Base-by-base conservation (phyloP, 202 grass and related monocot species). In the Dendrocalamus latiflorus region DNA sequence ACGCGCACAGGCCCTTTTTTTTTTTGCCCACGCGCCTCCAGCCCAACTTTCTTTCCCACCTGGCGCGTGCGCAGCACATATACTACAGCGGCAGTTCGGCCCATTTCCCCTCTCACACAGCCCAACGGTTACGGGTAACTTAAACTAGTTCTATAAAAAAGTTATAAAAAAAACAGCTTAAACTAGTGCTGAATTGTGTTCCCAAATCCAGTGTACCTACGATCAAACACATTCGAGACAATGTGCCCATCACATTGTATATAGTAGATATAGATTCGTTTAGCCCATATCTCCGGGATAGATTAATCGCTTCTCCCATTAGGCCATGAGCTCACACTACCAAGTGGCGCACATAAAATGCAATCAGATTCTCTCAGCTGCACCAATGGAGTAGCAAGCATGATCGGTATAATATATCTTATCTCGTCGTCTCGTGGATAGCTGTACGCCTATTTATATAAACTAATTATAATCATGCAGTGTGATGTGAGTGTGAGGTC, bases 281-380 rank as follows among this genome's bases (percentile, higher is more conserved):
- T 61, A 69, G 75, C 81, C 76, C 81, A 84, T 84, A 80, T 69
- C 81, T 66, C 47, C 13, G 26, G 43, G 21, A n/a, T 79, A 88
- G 34, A 84, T 16, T 68, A 70, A 39, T 20, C 74, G 11, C 5
- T 84, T 68, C 63, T 47, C 63, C 28, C 78, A 76, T 78, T 36
- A 48, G 81, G 65, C 53, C 70, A 81, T 76, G 70, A 76, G 59
- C 81, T 85, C 75, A 74, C 50, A 30, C 68, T 21, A 88, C 75
- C 81, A 74, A 88, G 67, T 80, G 59, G 68, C 50, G n/a, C n/a
- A n/a, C n/a, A n/a, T n/a, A n/a, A n/a, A n/a, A n/a, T n/a, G 58
- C 81, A 42, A 62, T 80, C 81, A 88, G 75, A 88, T 84, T 88
- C 86, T 80, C 81, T 18, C 58, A 39, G 66, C 80, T 82, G 47